Evolutionary conservation across 257 asterid species (phyloP).

Genomic region (Eustoma russellianum): DNA sequence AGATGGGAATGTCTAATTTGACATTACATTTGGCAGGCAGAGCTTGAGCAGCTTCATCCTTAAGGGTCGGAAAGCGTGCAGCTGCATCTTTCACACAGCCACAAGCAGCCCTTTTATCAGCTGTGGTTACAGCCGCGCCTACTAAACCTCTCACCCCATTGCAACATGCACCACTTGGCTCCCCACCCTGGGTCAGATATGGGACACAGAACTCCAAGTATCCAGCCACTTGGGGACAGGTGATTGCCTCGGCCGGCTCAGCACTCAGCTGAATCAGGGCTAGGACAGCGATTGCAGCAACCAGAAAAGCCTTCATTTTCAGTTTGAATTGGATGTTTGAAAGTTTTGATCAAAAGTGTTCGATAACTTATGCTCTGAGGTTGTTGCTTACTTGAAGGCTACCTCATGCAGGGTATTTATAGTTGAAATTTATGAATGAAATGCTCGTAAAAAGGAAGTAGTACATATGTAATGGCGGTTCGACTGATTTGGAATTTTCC

Average conservation of each 20-base stretch:
- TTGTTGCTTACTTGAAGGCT: background rate
- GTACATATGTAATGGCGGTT: background rate
- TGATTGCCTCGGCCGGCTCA: slow-evolving; percentile 20
- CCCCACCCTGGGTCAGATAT: slow-evolving; percentile 18
- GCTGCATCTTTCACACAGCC: slow-evolving; percentile 32
- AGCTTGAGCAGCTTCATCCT: slow-evolving; percentile 31
- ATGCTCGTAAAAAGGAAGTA: too few species aligned
- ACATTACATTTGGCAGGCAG: slow-evolving; percentile 27
- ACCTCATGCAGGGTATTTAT: background rate
- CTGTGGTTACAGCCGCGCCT: slow-evolving; percentile 12
- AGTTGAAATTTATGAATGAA: background rate
- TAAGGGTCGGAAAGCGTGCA: slow-evolving; percentile 13
- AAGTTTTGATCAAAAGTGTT: background rate
- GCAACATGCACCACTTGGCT: slow-evolving; percentile 23
- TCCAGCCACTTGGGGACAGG: slow-evolving; percentile 26
- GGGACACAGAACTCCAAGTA: slow-evolving; percentile 23
- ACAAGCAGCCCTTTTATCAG: slow-evolving; percentile 23
- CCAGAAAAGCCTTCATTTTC: slow-evolving; percentile 19
- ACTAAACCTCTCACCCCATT: slow-evolving; percentile 17
- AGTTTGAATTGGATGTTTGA: too few species aligned
- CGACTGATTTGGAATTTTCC: background rate
- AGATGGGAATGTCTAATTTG: slow-evolving; percentile 27
- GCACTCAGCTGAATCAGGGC: slow-evolving; percentile 8
- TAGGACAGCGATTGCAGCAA: slow-evolving; percentile 15
- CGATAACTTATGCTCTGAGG: background rate